A percentile compares a stretch with the other conserved stretches of the same genome.
Evolutionary conservation across 1,284 basidiomycete genomes (phyloP).

Genomic region (Boletus holoroseus): DNA sequence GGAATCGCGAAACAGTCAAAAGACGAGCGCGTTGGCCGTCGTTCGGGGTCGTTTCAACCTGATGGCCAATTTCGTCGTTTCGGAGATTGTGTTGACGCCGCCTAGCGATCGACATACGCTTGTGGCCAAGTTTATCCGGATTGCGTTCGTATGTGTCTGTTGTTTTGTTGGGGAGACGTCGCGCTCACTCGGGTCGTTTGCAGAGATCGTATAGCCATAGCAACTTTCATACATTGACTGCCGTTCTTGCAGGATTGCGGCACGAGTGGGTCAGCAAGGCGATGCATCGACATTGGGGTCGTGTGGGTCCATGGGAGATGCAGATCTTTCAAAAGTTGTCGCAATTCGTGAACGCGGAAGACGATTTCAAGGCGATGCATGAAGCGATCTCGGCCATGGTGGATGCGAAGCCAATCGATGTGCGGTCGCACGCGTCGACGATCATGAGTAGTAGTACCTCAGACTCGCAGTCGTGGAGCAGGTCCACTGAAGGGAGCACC

Average conservation of each 20-base stretch:
- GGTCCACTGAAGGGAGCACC: conserved; percentile 41
- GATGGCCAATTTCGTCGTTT: conserved; percentile 76
- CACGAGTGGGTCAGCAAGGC: conserved; percentile 67
- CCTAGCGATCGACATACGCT: conserved; percentile 63
- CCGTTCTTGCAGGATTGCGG: conserved; percentile 75
- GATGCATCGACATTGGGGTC: conserved; percentile 64
- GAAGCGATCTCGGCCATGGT: conserved; percentile 59
- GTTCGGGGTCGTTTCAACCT: conserved; percentile 87
- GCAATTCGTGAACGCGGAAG: conserved; percentile 58
- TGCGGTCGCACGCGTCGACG: conserved; percentile 45
- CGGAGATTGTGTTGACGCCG: conserved; percentile 70
- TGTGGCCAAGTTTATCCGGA: conserved; percentile 76
- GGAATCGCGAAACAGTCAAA: conserved; percentile 51
- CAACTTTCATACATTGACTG: conserved; percentile 78
- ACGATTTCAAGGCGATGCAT: conserved; percentile 76
- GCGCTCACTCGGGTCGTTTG: conserved; percentile 8
- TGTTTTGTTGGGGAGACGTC: background rate
- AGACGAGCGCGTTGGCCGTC: conserved; percentile 66
- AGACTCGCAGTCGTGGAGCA: conserved; percentile 38
- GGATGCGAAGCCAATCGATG: conserved; percentile 55
- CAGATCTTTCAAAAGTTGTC: conserved; percentile 75
- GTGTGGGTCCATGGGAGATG: conserved; percentile 68
- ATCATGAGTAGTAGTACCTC: conserved; percentile 43
- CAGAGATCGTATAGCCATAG: conserved; percentile 81
- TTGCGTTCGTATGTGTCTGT: conserved; percentile 69